These are phyloP conservation scores for Metschnikowia baotianmanensis DNA, from an alignment of 805 yeast species.

Conservation along the genomic window DNA sequence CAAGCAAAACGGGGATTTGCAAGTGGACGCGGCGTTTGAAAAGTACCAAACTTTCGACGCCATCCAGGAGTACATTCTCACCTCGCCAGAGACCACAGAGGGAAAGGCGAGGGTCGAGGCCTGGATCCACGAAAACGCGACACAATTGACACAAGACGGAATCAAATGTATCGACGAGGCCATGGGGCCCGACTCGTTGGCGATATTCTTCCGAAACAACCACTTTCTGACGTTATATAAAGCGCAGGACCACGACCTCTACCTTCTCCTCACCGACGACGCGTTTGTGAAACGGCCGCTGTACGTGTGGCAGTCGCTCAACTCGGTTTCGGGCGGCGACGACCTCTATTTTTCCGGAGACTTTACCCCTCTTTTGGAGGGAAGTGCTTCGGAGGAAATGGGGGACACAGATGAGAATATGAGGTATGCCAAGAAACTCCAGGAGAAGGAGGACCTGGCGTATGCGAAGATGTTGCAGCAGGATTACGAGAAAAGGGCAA, in stretches of 20 bases:
- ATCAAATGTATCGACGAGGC: constrained; percentile 43
- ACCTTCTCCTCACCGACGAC: constrained; percentile 68
- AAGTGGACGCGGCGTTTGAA: constrained; percentile 16
- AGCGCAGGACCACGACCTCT: constrained; percentile 47
- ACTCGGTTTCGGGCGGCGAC: constrained; percentile 63
- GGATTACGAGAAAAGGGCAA: constrained; percentile 18
- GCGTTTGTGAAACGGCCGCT: constrained; percentile 47
- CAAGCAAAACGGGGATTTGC: constrained; percentile 15
- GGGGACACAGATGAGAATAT: constrained; percentile 16
- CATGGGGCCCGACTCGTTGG: constrained; percentile 52
- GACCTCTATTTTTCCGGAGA: constrained; percentile 69
- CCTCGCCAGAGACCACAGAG: constrained; percentile 9
- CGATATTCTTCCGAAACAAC: constrained; percentile 84
- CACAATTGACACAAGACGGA: constrained; percentile 78
- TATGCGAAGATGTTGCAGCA: constrained; percentile 47
- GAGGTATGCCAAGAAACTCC: constrained; percentile 44
- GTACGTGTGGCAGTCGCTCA: constrained; percentile 80
- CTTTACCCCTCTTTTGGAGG: constrained; percentile 48
- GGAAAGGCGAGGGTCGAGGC: constrained; percentile 20
- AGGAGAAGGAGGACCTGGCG: constrained; percentile 55
- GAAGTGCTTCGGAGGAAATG: constrained; percentile 10
- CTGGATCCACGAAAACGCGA: constrained; percentile 57
- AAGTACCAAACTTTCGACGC: constrained; percentile 44
- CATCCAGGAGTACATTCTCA: constrained; percentile 54
- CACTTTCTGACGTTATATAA: constrained; percentile 77